phyloP scores from a whole-genome alignment of 2,329 filamentous ascomycete species.

The Colletotrichum tabaci region DNA sequence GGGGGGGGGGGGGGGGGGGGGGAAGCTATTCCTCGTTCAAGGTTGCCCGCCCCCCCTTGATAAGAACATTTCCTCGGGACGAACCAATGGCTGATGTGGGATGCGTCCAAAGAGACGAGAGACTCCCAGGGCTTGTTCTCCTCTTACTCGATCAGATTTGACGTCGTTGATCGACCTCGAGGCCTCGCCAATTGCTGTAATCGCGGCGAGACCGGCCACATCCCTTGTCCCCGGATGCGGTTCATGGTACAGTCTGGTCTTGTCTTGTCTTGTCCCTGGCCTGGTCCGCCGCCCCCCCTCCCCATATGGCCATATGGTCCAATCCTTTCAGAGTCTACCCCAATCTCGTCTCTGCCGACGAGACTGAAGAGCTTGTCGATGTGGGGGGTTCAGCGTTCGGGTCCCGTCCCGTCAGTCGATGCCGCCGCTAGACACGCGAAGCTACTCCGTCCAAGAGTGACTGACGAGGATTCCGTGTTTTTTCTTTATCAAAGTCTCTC shows the following conservation, averaged over 20 bases:
- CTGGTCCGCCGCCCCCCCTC: background rate
- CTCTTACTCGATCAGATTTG: constrained; percentile 42
- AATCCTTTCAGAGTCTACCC: background rate
- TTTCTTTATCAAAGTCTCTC: constrained; percentile 30
- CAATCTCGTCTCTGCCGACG: constrained; percentile 2
- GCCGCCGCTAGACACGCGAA: background rate
- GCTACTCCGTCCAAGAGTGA: constrained; percentile 4
- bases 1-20: constrained; percentile 2
- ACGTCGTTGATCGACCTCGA: constrained; percentile 19
- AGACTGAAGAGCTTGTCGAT: constrained; percentile 28
- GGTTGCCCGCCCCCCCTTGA: constrained; percentile 5
- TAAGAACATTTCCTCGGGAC: constrained; percentile 30
- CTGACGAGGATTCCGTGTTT: background rate
- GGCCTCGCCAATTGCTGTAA: constrained; percentile 27
- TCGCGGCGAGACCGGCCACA: constrained; percentile 37
- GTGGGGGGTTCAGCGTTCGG: constrained; percentile 31
- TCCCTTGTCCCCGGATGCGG: constrained; percentile 29
- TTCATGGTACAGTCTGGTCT: constrained; percentile 3
- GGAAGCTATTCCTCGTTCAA: constrained; percentile 29
- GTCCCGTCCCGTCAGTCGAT: constrained; percentile 24
- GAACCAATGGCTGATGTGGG: constrained; percentile 19
- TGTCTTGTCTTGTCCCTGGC: constrained; percentile 23
- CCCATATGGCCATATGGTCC: background rate
- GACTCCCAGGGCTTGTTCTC: constrained; percentile 10
- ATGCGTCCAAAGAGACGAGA: constrained; percentile 2